phyloP scores from a whole-genome alignment of 495 filamentous ascomycete genomes.

The Penicillium waksmanii region DNA sequence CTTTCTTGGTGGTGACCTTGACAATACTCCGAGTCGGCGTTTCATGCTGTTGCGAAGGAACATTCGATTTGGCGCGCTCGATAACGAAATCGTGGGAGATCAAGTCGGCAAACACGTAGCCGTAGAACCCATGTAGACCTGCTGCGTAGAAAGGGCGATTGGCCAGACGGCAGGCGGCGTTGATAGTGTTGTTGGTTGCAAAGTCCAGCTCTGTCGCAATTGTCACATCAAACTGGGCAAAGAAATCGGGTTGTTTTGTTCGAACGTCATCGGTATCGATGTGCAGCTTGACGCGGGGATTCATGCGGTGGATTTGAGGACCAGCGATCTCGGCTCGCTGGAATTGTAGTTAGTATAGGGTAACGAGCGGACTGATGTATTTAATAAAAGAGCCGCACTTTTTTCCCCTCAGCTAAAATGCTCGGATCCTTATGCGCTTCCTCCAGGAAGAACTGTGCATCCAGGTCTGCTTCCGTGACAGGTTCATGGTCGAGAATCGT shows the following conservation, averaged over 20 bases:
- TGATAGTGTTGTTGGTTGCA: conserved; percentile 71
- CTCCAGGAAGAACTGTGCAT: conserved; percentile 85
- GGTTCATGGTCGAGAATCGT: conserved; percentile 83
- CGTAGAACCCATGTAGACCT: conserved; percentile 86
- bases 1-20: conserved; percentile 69
- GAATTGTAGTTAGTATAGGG: conserved; percentile 7
- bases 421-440: conserved; percentile 50
- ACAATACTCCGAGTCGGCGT: conserved; percentile 77
- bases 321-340: conserved; percentile 82
- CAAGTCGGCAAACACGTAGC: conserved; percentile 92
- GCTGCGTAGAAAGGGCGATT: conserved; percentile 86
- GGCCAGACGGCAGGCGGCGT: conserved; percentile 76
- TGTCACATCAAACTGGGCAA: conserved; percentile 75
- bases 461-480: conserved; percentile 80
- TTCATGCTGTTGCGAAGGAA: conserved; percentile 68
- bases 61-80: conserved; percentile 79
- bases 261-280: conserved; percentile 68
- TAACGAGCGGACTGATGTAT: no score
- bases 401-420: conserved; percentile 63
- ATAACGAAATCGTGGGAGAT: conserved; percentile 86
- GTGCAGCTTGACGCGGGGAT: conserved; percentile 82
- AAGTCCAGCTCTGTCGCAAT: conserved; percentile 91
- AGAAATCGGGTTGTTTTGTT: conserved; percentile 70
- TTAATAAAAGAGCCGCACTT: conserved; percentile 49
- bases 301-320: conserved; percentile 78